Conservation (phyloP, 345 rosid genomes). For the Lumnitzera littorea region DNA sequence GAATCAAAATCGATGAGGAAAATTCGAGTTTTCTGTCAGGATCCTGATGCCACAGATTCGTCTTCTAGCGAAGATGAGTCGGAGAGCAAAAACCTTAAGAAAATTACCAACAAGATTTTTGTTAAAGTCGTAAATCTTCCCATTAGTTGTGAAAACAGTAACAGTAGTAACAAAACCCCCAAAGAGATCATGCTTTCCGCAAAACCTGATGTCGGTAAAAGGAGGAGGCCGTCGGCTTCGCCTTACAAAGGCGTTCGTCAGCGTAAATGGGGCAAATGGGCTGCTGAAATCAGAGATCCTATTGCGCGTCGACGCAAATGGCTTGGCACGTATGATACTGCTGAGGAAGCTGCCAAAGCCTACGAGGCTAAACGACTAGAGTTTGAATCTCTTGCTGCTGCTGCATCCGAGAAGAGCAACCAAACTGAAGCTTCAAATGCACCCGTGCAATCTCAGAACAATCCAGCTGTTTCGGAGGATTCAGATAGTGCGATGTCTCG, state of each 20-base stretch:
- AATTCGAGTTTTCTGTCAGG: constrained; percentile 57
- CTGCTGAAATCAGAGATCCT: constrained; percentile 84
- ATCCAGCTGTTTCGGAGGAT: constrained; percentile 26
- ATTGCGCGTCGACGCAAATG: constrained; percentile 43
- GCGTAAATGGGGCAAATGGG: constrained; percentile 89
- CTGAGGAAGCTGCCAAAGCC: constrained; percentile 77
- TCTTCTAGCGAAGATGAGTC: constrained; percentile 79
- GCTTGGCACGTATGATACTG: constrained; percentile 71
- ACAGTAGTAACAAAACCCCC: constrained; percentile 32
- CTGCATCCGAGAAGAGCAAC: constrained; percentile 22
- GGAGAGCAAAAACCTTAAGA: constrained; percentile 1
- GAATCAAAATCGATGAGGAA: constrained; percentile 33
- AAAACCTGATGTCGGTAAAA: constrained; percentile 8
- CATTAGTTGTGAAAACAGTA: constrained; percentile 60
- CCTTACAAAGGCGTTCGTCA: constrained; percentile 55
- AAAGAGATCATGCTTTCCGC: constrained; percentile 16
- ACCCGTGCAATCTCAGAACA: constrained; percentile 6
- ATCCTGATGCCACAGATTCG: constrained; percentile 90
- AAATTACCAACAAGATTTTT: constrained; percentile 34
- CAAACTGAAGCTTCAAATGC: constrained; percentile 9
- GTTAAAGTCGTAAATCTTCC: constrained; percentile 57
- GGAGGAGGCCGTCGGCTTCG: constrained; percentile 10
- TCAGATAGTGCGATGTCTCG: constrained; percentile 43
- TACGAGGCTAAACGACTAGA: constrained; percentile 56
- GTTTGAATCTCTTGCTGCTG: constrained; percentile 28